Evolutionary conservation across 73 alveolate genomes (phyloP), one percentile per base, ranked within the genome.

Genomic region (Loxodes magnus): DNA sequence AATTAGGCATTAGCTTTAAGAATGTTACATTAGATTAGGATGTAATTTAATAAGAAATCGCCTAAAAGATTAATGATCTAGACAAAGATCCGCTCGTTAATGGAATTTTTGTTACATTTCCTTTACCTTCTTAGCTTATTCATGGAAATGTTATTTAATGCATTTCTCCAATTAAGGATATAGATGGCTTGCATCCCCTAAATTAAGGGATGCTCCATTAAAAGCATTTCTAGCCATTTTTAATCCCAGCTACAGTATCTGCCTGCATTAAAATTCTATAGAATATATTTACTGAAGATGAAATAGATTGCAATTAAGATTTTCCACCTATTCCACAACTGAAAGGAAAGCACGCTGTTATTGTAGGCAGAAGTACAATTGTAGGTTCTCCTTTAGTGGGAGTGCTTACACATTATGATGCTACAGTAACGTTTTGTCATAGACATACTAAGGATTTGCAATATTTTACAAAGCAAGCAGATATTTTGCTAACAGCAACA

Each of bases 301-400:
- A n/a, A n/a, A n/a, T n/a, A n/a, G n/a, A n/a, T n/a, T n/a, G n/a
- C n/a, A n/a, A n/a, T n/a, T n/a, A n/a, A n/a, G n/a, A n/a, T n/a
- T n/a, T n/a, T n/a, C n/a, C n/a, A n/a, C n/a, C n/a, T n/a, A n/a
- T n/a, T n/a, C n/a, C n/a, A n/a, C n/a, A n/a, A n/a, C 51, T 67
- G 26, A 10, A 35, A 2, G 81, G 76, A 3, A 58, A 58, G 79
- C 75, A 51, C 35, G 90, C 69, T 21, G 88, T 58, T 10, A 72
- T 68, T 15, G 29, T 67, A 5, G 86, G 87, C 17, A 50, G 87
- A 17, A 39, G 71, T 22, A 70, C 62, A 39, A 55, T 78, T 19
- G 93, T 79, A 2, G 96, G 96, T 31, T 64, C 74, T 68, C 92
- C 93, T 10, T 34, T 84, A 57, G 31, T 65, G 12, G 36, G 60